Percentiles rank a stretch among this genome's conserved stretches.
Conservation (phyloP, 116 monocot genomes). For the Thalassia testudinum region DNA sequence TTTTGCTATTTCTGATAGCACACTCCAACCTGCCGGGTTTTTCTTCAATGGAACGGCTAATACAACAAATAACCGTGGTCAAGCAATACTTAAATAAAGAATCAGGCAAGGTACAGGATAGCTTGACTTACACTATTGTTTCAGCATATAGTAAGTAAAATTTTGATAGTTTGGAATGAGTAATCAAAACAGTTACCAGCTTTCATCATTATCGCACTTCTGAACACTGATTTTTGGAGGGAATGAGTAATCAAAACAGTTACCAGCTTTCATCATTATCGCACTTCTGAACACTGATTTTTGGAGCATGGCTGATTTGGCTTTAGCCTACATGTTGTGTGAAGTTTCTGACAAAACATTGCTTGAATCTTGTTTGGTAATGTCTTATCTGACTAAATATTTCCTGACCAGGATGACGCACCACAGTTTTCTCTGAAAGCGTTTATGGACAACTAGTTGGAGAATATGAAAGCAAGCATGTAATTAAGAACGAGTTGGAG, state of each 20-base stretch:
- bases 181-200: not conserved
- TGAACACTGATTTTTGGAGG: too few relatives aligned
- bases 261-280: not conserved
- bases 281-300: too few relatives aligned
- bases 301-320: too few relatives aligned
- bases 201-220: not conserved
- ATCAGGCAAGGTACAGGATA: conserved; percentile 44
- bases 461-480: not conserved
- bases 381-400: too few relatives aligned
- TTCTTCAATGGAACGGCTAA: conserved; percentile 77
- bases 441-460: conserved; percentile 46
- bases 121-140: not conserved
- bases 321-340: not conserved
- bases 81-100: conserved; percentile 59
- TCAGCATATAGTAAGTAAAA: not conserved
- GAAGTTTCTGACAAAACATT: not conserved
- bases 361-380: not conserved
- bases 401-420: conserved; percentile 32
- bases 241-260: too few relatives aligned
- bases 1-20: conserved; percentile 15
- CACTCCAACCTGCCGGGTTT: conserved; percentile 63
- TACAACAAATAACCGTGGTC: conserved; percentile 69
- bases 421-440: conserved; percentile 58
- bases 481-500: too few relatives aligned
- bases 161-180: not conserved